Conservation (phyloP, 768 basidiomycete species). For the Phlegmacium glaucopus region DNA sequence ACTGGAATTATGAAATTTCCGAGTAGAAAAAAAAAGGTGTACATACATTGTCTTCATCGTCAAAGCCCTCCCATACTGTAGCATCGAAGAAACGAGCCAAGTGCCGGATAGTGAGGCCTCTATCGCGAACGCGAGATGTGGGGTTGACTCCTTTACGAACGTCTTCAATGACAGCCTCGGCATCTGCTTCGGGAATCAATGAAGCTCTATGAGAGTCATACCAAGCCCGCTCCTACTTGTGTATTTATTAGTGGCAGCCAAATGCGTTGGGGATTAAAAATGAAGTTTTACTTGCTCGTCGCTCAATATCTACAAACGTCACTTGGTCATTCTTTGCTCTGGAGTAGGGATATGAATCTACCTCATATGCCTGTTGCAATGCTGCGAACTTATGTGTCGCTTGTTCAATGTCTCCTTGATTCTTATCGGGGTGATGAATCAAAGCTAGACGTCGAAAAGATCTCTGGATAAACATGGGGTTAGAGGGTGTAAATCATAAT, state of each 20-base stretch:
- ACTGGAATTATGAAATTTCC: conserved; percentile 1
- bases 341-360: conserved; percentile 22
- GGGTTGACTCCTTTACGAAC: conserved; percentile 67
- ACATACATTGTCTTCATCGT: conserved; percentile 59
- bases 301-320: conserved; percentile 66
- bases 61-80: conserved; percentile 61
- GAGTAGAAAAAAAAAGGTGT: neutral
- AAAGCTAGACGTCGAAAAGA: conserved; percentile 85
- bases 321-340: neutral
- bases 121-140: conserved; percentile 48
- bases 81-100: conserved; percentile 82
- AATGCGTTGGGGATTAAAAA: neutral
- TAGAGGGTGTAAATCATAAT: neutral
- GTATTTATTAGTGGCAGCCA: conserved; percentile 13
- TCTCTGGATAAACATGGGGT: conserved; percentile 39
- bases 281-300: conserved; percentile 77
- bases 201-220: conserved; percentile 92
- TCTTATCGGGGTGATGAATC: conserved; percentile 87
- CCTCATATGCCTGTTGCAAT: conserved; percentile 96
- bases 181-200: conserved; percentile 77
- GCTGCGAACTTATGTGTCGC: conserved; percentile 85
- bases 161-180: conserved; percentile 80
- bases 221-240: conserved; percentile 92
- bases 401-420: conserved; percentile 74
- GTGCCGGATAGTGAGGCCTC: conserved; percentile 79